Evolutionary conservation across 176 grass and related monocot genomes (phyloP).

Genomic region (Ensete glaucum): DNA sequence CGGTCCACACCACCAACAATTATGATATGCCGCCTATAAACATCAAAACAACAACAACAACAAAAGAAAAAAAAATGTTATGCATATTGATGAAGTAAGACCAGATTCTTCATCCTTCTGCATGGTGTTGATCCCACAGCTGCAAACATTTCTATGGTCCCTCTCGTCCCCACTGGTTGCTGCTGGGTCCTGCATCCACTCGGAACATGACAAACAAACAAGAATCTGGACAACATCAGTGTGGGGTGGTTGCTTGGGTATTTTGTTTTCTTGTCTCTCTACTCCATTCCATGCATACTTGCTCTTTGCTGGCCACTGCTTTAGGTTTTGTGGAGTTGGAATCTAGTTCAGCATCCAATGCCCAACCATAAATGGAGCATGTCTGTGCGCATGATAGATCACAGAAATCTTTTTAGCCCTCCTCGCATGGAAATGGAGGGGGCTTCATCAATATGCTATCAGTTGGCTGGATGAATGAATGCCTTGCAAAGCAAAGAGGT

Average conservation of each 20-base stretch:
- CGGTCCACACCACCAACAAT: no score
- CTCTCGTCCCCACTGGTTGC: no score
- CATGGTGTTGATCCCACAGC: neutral
- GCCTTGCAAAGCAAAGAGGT: no score
- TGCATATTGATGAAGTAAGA: no score
- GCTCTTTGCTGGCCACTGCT: neutral
- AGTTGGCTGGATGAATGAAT: no score
- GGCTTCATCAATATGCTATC: no score
- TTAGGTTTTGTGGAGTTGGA: neutral
- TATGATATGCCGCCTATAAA: no score
- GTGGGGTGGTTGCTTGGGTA: neutral
- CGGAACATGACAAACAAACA: neutral
- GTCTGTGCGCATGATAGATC: neutral
- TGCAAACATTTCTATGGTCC: neutral
- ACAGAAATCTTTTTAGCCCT: neutral
- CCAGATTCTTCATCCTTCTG: neutral
- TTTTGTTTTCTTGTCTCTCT: neutral
- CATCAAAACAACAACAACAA: no score
- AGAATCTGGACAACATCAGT: neutral
- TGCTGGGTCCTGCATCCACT: neutral
- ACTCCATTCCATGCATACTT: neutral
- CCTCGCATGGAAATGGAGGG: no score
- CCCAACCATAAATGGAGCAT: neutral
- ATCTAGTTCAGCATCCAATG: neutral
- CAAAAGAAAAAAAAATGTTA: no score